A percentile compares a stretch with the other conserved stretches of the same genome.
phyloP scores from a whole-genome alignment of 345 rosid species.

The Eucalyptus curtisii region DNA sequence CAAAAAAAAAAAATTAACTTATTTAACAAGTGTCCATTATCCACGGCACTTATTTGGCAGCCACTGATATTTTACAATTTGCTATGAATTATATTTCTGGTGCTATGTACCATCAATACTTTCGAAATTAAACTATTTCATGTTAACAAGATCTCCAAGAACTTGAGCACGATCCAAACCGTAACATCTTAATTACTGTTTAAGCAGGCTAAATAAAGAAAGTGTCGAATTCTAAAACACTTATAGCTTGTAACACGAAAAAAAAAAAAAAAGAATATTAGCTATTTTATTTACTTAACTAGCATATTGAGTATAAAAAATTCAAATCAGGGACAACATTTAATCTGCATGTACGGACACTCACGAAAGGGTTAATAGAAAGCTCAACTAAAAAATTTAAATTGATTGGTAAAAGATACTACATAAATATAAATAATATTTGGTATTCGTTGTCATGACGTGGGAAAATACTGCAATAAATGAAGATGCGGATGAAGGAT shows the following conservation, averaged over 20 bases:
- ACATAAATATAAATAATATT: no score
- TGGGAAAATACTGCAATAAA: not conserved
- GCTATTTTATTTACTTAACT: not conserved
- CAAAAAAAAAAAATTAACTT: not conserved
- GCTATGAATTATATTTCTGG: not conserved
- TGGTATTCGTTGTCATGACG: not conserved
- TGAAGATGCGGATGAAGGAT: no score
- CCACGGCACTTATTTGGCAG: not conserved
- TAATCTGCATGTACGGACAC: not conserved
- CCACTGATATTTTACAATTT: not conserved
- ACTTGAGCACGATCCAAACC: not conserved
- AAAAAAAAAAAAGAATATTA: not conserved
- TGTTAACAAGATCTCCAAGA: not conserved
- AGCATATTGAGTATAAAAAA: not conserved
- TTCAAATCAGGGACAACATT: not conserved
- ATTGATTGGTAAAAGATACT: no score
- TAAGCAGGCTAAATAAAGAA: not conserved
- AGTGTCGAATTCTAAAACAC: not conserved
- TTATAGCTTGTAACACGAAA: not conserved
- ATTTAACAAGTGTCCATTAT: not conserved
- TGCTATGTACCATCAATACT: not conserved
- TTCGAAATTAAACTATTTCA: not conserved
- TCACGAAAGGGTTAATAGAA: not conserved
- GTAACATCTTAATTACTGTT: not conserved
- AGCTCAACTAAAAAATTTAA: not conserved